A percentile compares a stretch with the other conserved stretches of the same genome.
These are phyloP conservation scores for Platanthera guangdongensis DNA, from an alignment of 106 monocot genomes.

Conservation along the genomic window DNA sequence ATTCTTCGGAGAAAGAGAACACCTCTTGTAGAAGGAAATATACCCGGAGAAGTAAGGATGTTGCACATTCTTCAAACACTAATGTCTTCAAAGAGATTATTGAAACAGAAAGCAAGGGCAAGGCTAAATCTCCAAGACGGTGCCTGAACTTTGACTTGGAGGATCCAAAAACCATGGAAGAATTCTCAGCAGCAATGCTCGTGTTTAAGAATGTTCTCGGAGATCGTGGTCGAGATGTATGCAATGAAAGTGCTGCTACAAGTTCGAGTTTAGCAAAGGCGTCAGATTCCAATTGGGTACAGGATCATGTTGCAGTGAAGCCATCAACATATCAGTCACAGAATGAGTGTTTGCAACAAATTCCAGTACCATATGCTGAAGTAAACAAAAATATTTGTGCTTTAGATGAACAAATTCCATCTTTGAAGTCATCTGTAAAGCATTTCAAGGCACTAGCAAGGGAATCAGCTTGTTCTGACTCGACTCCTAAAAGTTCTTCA, in stretches of 20 bases:
- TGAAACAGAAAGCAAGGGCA: neutral
- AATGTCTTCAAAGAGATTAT: slow-evolving; percentile 1
- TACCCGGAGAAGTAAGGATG: slow-evolving; percentile 30
- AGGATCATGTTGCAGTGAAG: slow-evolving; percentile 1
- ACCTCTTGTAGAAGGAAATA: slow-evolving; percentile 38
- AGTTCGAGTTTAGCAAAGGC: slow-evolving; percentile 1
- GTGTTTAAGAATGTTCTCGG: neutral
- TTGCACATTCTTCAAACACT: slow-evolving; percentile 2
- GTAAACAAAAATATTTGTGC: slow-evolving; percentile 11
- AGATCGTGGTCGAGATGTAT: neutral
- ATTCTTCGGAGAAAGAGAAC: slow-evolving; percentile 4
- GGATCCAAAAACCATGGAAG: neutral
- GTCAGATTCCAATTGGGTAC: neutral
- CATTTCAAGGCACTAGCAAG: slow-evolving; percentile 28
- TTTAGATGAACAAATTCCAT: neutral
- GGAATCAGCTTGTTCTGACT: slow-evolving; percentile 6
- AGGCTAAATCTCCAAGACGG: slow-evolving; percentile 27
- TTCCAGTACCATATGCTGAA: slow-evolving; percentile 6
- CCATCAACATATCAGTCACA: slow-evolving; percentile 5
- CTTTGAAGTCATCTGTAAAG: slow-evolving; percentile 13
- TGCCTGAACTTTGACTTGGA: slow-evolving; percentile 48
- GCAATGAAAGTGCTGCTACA: neutral
- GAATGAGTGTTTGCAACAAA: slow-evolving; percentile 8
- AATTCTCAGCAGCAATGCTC: neutral
- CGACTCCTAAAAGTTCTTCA: neutral